A percentile compares a stretch with the other conserved stretches of the same genome.
phyloP scores from a whole-genome alignment of 2,329 filamentous ascomycete species.

The Pleomassaria siparia region DNA sequence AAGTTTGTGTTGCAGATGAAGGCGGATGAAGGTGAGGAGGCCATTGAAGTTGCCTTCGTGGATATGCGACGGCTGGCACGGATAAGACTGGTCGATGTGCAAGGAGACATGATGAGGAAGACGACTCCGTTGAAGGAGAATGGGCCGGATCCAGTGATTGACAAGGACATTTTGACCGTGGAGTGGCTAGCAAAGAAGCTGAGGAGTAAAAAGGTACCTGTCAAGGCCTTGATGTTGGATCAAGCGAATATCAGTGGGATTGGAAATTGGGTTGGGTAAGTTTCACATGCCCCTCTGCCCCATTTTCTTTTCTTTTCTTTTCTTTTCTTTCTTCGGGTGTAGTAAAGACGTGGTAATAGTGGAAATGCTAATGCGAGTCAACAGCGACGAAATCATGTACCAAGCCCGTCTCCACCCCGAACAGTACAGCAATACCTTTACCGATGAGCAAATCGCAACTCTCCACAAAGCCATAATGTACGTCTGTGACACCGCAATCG shows the following conservation, averaged over 20 bases:
- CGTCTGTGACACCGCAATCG: slow-evolving; percentile 79
- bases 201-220: slow-evolving; percentile 74
- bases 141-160: slow-evolving; percentile 87
- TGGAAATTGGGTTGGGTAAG: slow-evolving; percentile 89
- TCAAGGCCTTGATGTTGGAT: slow-evolving; percentile 87
- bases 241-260: slow-evolving; percentile 89
- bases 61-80: slow-evolving; percentile 79
- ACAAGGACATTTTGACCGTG: slow-evolving; percentile 74
- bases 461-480: slow-evolving; percentile 74
- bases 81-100: slow-evolving; percentile 79
- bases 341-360: slow-evolving; percentile 7
- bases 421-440: slow-evolving; percentile 84
- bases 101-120: slow-evolving; percentile 72
- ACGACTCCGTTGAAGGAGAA: slow-evolving; percentile 83
- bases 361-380: background rate
- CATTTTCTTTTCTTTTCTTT: background rate
- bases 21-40: slow-evolving; percentile 59
- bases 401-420: slow-evolving; percentile 88
- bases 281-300: slow-evolving; percentile 5
- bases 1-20: slow-evolving; percentile 78
- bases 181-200: slow-evolving; percentile 74
- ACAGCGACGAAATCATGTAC: slow-evolving; percentile 80
- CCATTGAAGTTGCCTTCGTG: slow-evolving; percentile 69
- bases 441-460: slow-evolving; percentile 66
- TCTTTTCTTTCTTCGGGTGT: too few relatives aligned